Percentiles rank a stretch among this genome's conserved stretches.
phyloP scores from a whole-genome alignment of 2,329 filamentous ascomycete genomes.

The Thielaviopsis ethacetica region DNA sequence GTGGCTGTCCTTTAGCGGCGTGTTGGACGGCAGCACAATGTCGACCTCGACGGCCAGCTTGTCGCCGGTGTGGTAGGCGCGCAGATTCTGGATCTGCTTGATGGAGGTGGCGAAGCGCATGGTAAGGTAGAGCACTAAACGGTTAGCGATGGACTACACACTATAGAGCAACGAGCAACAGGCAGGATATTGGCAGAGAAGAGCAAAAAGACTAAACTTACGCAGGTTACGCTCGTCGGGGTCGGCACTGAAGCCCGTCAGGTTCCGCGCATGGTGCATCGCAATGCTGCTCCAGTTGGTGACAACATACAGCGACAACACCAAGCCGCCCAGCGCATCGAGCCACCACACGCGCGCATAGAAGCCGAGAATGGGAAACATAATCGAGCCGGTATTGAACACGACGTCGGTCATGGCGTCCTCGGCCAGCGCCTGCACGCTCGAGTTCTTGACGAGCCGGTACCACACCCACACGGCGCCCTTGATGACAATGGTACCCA shows the following conservation, averaged over 20 bases:
- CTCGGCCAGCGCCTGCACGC: slow-evolving; percentile 57
- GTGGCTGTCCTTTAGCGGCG: slow-evolving; percentile 62
- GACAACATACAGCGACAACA: slow-evolving; percentile 67
- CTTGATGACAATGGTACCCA: slow-evolving; percentile 66
- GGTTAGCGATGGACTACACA: not conserved
- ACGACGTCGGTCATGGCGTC: slow-evolving; percentile 58
- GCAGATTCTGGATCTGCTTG: slow-evolving; percentile 66
- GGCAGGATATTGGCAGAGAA: too few relatives aligned
- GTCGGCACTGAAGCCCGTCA: slow-evolving; percentile 62
- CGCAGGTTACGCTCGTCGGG: slow-evolving; percentile 67
- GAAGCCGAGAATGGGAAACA: slow-evolving; percentile 68
- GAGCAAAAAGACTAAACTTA: slow-evolving; percentile 15
- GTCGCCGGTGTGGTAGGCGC: slow-evolving; percentile 73
- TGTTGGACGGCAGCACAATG: slow-evolving; percentile 64
- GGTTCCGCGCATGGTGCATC: slow-evolving; percentile 60
- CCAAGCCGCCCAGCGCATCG: slow-evolving; percentile 60
- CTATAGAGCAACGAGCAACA: too few relatives aligned
- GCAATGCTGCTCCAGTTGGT: slow-evolving; percentile 63
- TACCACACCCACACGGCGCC: slow-evolving; percentile 76
- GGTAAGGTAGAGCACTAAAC: slow-evolving; percentile 59
- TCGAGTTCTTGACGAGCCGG: slow-evolving; percentile 69
- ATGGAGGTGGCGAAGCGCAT: slow-evolving; percentile 89
- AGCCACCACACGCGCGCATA: slow-evolving; percentile 71
- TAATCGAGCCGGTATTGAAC: slow-evolving; percentile 79
- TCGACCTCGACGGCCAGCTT: slow-evolving; percentile 72